A percentile compares a stretch with the other conserved stretches of the same genome.
These are phyloP conservation scores for Thraustochytrium striatum DNA, from an alignment of 352 stramenopile genomes.

Conservation along the genomic window DNA sequence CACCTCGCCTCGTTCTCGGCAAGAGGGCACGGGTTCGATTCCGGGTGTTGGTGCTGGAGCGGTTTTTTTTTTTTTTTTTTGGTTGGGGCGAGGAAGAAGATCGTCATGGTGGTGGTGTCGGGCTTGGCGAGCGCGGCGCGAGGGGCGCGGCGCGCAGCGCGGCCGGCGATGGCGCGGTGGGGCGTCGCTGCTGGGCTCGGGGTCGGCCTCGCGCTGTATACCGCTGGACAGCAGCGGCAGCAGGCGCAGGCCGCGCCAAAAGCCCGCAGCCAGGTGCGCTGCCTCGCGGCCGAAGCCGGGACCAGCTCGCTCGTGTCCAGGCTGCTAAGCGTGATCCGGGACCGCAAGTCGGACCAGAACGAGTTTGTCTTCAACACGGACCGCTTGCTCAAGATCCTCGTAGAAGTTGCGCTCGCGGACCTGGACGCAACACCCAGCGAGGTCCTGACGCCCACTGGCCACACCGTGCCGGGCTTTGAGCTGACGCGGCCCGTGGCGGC, in stretches of 20 bases:
- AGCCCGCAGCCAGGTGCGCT: neutral
- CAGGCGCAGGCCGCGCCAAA: neutral
- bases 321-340: neutral
- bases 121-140: too few species aligned
- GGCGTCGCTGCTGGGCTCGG: too few species aligned
- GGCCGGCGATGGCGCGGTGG: too few species aligned
- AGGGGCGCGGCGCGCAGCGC: too few species aligned
- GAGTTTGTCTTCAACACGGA: slow-evolving; percentile 10
- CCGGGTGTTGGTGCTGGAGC: too few species aligned
- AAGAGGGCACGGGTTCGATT: too few species aligned
- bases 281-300: slow-evolving; percentile 1
- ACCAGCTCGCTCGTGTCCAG: neutral
- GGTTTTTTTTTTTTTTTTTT: too few species aligned
- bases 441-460: neutral
- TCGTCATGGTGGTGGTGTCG: too few species aligned
- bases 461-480: neutral
- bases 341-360: neutral
- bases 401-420: slow-evolving; percentile 11
- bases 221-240: neutral
- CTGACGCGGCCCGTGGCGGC: slow-evolving; percentile 17
- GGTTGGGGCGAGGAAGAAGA: too few species aligned
- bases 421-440: neutral
- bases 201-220: too few species aligned
- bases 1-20: too few species aligned
- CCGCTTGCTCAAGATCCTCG: neutral